Conservation (phyloP, 2,329 filamentous ascomycete genomes). For the Fusarium kyushuense region DNA sequence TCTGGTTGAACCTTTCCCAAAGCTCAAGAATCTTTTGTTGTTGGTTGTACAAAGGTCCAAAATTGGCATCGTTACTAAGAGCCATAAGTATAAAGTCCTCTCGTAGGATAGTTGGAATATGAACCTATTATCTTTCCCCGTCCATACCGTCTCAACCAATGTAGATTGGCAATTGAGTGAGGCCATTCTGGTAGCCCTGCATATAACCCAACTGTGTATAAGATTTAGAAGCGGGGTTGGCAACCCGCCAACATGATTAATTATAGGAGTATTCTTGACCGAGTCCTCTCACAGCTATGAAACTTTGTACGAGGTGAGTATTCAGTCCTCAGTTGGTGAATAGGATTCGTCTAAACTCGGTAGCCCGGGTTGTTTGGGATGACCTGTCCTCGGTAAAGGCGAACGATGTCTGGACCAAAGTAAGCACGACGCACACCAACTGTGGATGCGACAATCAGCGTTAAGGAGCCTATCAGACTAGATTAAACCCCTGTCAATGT, state of each 20-base stretch:
- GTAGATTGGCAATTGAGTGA: background rate
- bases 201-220: too few relatives aligned
- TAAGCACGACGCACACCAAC: background rate
- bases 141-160: background rate
- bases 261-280: background rate
- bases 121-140: background rate
- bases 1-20: background rate
- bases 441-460: too few relatives aligned
- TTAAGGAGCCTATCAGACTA: background rate
- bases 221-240: background rate
- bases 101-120: rapidly evolving
- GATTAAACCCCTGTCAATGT: background rate
- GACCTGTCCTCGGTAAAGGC: background rate
- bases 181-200: background rate
- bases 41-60: background rate
- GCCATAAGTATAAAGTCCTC: background rate
- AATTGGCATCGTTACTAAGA: background rate
- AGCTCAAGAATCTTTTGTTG: background rate
- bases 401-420: background rate
- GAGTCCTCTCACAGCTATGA: background rate
- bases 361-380: too few relatives aligned
- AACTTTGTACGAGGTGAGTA: background rate
- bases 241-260: background rate
- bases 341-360: background rate
- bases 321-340: background rate